Percentiles rank a stretch among this genome's conserved stretches.
Evolutionary conservation across 768 basidiomycete genomes (phyloP).

Genomic region (Lactarius sanguifluus): DNA sequence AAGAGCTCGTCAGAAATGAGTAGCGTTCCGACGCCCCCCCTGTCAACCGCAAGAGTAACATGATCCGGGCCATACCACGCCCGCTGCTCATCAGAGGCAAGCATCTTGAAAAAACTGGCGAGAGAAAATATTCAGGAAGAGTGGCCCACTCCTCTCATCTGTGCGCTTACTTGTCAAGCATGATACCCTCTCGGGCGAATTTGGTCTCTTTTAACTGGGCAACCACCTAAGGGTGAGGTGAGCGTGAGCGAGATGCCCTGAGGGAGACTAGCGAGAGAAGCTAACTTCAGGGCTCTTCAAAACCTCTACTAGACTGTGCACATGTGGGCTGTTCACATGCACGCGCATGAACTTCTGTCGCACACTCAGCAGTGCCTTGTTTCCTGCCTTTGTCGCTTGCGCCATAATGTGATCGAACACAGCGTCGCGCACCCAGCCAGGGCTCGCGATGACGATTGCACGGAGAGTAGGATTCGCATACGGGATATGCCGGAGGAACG

Average conservation of each 20-base stretch:
- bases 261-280: constrained; percentile 5
- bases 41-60: constrained; percentile 85
- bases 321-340: constrained; percentile 90
- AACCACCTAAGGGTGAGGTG: constrained; percentile 51
- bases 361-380: constrained; percentile 77
- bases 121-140: constrained; percentile 7
- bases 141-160: neutral
- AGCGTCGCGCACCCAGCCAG: constrained; percentile 91
- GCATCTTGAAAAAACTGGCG: constrained; percentile 94
- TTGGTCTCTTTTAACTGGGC: constrained; percentile 89
- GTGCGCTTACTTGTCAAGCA: constrained; percentile 72
- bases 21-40: constrained; percentile 91
- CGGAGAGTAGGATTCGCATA: constrained; percentile 69
- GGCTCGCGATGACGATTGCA: constrained; percentile 94
- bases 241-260: neutral
- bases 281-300: constrained; percentile 89
- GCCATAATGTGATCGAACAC: constrained; percentile 81
- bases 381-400: constrained; percentile 77
- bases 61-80: constrained; percentile 99
- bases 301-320: constrained; percentile 93
- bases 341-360: constrained; percentile 87
- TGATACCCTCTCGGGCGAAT: constrained; percentile 90
- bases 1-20: constrained; percentile 95
- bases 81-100: constrained; percentile 88
- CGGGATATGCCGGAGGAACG: constrained; percentile 89